Base-by-base conservation (phyloP, 2,329 filamentous ascomycete genomes). In the Aspergillus ruber region DNA sequence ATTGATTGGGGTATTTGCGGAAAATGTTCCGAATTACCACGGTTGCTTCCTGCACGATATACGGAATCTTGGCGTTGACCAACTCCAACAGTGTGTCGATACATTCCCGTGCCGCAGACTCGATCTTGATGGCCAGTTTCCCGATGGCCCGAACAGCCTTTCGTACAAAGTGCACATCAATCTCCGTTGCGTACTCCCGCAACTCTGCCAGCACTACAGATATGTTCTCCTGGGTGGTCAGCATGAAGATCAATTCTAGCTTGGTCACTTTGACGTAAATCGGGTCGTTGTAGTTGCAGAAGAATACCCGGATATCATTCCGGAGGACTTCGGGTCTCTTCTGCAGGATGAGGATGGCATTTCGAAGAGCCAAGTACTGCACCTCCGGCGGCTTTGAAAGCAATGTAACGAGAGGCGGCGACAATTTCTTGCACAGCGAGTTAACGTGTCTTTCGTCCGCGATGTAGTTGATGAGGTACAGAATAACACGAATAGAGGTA, bases 191-290 rank as follows among this genome's bases (percentile, higher is more conserved):
- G 69, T 98, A 85, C 77, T 98, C 93, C 65, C 90, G 83, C 47
- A 98, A 73, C 67, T 98, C 93, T 1, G 90, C 94, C 55, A 98
- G 72, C 1, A 98, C 93, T 64, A 97, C 89, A 43, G 89, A 85
- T 58, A 98, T 98, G 66, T 98, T 98, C 61, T 85, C 86, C 69
- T 96, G 90, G 29, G 83, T 95, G 6, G 93, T 93, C 50, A 98
- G 80, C 93, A 97, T 98, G 70, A 98, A 98, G 56, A 98, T 97
- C 58, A 98, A 80, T 71, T 98, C 93, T 43, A 98, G 79, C 71
- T 98, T 98, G 13, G 93, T 98, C 44, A 98, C 93, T 70, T 98
- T 98, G 72, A 98, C 93, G 67, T 97, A 98, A 55, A 98, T 98
- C 0, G 93, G 93, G 64, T 98, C 93, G 67, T 98, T 98, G 72